Conservation (phyloP, 2,329 filamentous ascomycete genomes). For the Sarocladium oryzae region DNA sequence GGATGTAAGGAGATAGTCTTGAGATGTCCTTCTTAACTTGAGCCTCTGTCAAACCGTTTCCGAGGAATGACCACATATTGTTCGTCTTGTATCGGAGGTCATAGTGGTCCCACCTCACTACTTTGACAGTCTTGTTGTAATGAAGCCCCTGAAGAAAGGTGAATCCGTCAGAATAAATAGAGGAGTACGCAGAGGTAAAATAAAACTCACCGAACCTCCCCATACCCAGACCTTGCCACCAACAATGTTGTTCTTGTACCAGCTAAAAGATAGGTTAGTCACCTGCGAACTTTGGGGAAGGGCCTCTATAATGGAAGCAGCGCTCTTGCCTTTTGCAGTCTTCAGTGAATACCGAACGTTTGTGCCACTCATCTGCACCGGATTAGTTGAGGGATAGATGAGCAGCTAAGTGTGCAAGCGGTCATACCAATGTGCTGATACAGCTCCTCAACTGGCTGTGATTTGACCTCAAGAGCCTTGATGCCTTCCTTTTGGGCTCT, state of each 20-base stretch:
- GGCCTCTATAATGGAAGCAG: too few relatives aligned
- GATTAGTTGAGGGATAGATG: too few relatives aligned
- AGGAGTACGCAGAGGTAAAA: neutral
- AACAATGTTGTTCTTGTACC: conserved; percentile 1
- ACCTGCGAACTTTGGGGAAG: too few relatives aligned
- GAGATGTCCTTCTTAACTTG: neutral
- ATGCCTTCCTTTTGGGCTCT: neutral
- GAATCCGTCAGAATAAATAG: neutral
- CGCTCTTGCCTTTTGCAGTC: too few relatives aligned
- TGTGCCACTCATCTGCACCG: conserved; percentile 30
- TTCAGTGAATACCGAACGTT: conserved; percentile 18
- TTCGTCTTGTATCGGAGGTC: conserved; percentile 27
- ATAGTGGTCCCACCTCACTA: conserved; percentile 40
- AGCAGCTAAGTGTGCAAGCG: too few relatives aligned
- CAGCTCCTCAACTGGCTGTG: conserved; percentile 20
- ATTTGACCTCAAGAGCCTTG: conserved; percentile 21
- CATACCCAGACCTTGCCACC: neutral
- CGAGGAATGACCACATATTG: neutral
- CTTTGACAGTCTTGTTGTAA: conserved; percentile 39
- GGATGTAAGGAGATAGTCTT: neutral
- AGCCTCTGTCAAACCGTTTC: neutral
- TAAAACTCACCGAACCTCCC: neutral
- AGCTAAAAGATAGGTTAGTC: conserved; percentile 6
- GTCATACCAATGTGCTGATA: conserved; percentile 24
- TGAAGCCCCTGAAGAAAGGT: conserved; percentile 34